Evolutionary conservation across 2,329 filamentous ascomycete genomes (phyloP), one percentile per base, ranked within the genome.

Genomic region (Trichoderma harzianum): DNA sequence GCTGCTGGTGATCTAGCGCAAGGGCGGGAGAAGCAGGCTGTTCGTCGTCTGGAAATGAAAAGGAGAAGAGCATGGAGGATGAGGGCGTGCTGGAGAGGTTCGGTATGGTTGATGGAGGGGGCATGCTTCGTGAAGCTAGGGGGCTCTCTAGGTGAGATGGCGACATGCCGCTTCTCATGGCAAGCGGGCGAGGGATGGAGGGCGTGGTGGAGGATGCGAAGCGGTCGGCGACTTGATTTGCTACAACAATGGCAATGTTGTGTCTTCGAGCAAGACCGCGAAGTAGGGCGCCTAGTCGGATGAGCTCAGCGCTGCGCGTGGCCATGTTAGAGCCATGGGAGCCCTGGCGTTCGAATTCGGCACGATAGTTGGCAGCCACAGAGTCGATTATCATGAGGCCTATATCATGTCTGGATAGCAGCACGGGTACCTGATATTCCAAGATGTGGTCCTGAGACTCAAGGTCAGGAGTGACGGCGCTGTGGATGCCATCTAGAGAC

Each of bases 401-500:
- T 67, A 97, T 86, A 73, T 91, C 87, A 80, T 93, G 90, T 61
- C 93, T 89, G 74, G 88, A 84, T 24, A 97, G 89, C 32, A 94
- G 91, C 21, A 97, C 92, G 1, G 96, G 96, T 7, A 98, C 90
- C 80, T 99, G 96, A 81, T 93, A 98, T 74, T 90, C 91, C 30
- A 98, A 85, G 78, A 99, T 97, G 82, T 98, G 95, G 72, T 98
- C 95, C 82, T 99, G 96, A 0, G 93, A 91, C 82, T 98, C 96
- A 70, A 98, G 90, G 79, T 98, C 95, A 36, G 93, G 93, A 11
- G 93, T 94, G 64, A 91, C 90, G 75, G 96, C 93, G 79, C 92
- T 93, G 76, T 94, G 87, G 74, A 99, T 91, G 75, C 87, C 86
- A 80, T 93, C 90, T 6, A 98, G 86, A 0, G 92, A 92, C 1